Evolutionary conservation across 352 stramenopile genomes (phyloP), one percentile per base, ranked within the genome.

Genomic region (Pythium rhizo-oryzae): DNA sequence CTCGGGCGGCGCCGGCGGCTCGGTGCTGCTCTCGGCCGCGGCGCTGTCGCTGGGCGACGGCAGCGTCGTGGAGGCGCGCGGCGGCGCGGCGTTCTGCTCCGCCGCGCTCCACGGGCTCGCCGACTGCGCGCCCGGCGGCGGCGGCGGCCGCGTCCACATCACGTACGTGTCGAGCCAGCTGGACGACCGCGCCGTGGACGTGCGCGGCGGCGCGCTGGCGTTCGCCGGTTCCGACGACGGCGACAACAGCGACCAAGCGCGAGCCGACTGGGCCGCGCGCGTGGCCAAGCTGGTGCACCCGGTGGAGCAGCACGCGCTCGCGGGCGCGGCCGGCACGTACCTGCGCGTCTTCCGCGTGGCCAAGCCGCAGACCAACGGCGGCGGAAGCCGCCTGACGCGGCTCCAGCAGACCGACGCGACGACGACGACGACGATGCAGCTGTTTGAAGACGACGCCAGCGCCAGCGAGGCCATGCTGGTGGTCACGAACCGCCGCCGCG

Each of bases 81-180:
- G 84, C 6, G 84, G 84, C 21, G 62, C 81, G 33, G 84, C 80
- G 1, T 84, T 75, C 54, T 92, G 84, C 37, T 56, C 69, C 5
- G 56, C 76, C 0, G 44, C 54, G 19, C 69, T 72, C 11, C 60
- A 62, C 49, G 70, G 72, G 4, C 59, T 80, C 16, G 71, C 47
- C 9, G 72, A 80, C 24, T 92, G 84, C 23, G 89, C 76, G 19
- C 81, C 84, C 16, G 84, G 79, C 35, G 84, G 84, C 57, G 84
- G 84, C 9, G 84, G 84, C 24, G 84, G 84, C 2, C 80, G 84
- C 62, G 74, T 92, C 18, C 84, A 89, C 70, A 85, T 92, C 33
- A 74, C 77, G 21, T 92, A 81, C 66, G 79, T 81, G 50, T 92
- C 84, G 21, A 91, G 84, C 33, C 81, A 90, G 57, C 65, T 92